phyloP scores from a whole-genome alignment of 768 basidiomycete species.

The Tephrocybe sp. region DNA sequence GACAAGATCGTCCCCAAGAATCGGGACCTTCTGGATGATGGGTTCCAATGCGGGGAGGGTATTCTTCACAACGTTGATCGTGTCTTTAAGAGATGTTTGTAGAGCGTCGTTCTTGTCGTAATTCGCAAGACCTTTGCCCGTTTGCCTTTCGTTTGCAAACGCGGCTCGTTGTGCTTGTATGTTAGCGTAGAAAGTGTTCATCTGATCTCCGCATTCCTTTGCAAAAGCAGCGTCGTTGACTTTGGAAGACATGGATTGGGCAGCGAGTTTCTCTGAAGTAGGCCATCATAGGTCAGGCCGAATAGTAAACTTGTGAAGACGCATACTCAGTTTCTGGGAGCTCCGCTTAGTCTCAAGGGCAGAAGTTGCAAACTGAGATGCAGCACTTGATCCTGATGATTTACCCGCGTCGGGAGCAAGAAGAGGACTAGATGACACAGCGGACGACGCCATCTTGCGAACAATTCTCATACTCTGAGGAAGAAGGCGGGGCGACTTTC shows the following conservation, averaged over 20 bases:
- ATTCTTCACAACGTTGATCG: slow-evolving; percentile 48
- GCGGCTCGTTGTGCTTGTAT: slow-evolving; percentile 28
- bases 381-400: slow-evolving; percentile 2
- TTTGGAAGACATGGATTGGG: slow-evolving; percentile 24
- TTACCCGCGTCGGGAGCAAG: neutral
- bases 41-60: slow-evolving; percentile 28
- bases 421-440: neutral
- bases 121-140: slow-evolving; percentile 50
- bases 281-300: slow-evolving; percentile 1
- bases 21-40: slow-evolving; percentile 38
- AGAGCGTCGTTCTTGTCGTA: slow-evolving; percentile 42
- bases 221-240: slow-evolving; percentile 32
- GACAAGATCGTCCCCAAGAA: slow-evolving; percentile 48
- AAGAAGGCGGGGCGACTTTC: neutral
- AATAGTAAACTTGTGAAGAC: neutral
- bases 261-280: slow-evolving; percentile 29
- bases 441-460: slow-evolving; percentile 5
- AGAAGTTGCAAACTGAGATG: slow-evolving; percentile 6
- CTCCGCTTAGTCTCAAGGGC: slow-evolving; percentile 12
- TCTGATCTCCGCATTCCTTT: slow-evolving; percentile 30
- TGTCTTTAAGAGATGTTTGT: slow-evolving; percentile 47
- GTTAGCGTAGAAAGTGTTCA: slow-evolving; percentile 33
- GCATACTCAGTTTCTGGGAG: slow-evolving; percentile 28
- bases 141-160: slow-evolving; percentile 25
- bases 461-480: slow-evolving; percentile 11